Percentiles rank a stretch among this genome's conserved stretches.
phyloP scores from a whole-genome alignment of 1,284 basidiomycete genomes.

The Phaffia rhodozyma region DNA sequence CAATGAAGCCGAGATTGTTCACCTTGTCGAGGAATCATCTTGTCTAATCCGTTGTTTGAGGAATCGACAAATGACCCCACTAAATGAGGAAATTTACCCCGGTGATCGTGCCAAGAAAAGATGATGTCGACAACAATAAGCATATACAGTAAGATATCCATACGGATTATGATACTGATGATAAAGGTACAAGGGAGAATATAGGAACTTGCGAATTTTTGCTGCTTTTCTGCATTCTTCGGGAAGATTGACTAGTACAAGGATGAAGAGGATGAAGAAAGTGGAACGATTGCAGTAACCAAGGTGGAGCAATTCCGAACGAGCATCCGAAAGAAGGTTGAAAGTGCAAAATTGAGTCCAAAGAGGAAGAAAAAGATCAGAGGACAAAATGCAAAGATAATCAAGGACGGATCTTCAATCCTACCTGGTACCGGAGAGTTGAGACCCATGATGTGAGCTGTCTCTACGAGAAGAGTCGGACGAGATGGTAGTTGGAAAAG shows the following conservation, averaged over 20 bases:
- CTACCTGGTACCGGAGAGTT: slow-evolving; percentile 34
- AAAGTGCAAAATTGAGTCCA: background rate
- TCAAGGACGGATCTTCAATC: slow-evolving; percentile 5
- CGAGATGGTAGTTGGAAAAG: too few species aligned
- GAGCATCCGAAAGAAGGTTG: background rate
- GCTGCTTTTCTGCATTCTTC: slow-evolving; percentile 44
- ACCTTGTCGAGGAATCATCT: slow-evolving; percentile 31
- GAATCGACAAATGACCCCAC: slow-evolving; percentile 36
- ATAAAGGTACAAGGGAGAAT: slow-evolving; percentile 15
- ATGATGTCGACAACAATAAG: background rate
- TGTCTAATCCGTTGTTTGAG: slow-evolving; percentile 37
- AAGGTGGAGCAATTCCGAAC: background rate
- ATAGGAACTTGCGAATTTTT: slow-evolving; percentile 33
- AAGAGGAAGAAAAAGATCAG: too few species aligned
- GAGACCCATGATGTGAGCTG: slow-evolving; percentile 27
- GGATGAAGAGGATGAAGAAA: background rate
- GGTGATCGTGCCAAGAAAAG: background rate
- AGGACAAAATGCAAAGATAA: too few species aligned
- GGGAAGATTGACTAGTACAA: slow-evolving; percentile 34
- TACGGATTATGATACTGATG: background rate
- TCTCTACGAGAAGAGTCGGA: too few species aligned
- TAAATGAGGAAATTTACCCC: slow-evolving; percentile 8
- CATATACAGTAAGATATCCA: background rate
- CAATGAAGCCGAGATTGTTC: slow-evolving; percentile 1
- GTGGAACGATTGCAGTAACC: background rate